Percentiles rank a stretch among this genome's conserved stretches.
Conservation (phyloP, 345 rosid species). For the Microthlaspi erraticum region DNA sequence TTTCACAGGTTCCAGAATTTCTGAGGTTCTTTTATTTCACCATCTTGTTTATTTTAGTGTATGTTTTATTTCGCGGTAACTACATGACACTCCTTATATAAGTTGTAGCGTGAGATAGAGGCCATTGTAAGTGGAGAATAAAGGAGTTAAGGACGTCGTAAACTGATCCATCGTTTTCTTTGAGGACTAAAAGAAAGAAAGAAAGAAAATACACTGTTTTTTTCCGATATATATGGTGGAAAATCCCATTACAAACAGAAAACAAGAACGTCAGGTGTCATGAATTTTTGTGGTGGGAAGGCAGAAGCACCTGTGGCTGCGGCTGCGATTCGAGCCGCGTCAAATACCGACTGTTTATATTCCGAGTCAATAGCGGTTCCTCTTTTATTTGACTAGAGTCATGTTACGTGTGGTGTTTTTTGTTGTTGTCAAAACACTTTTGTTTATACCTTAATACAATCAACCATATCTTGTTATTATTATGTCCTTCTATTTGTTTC, state of each 20-base stretch:
- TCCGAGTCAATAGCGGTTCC: conserved; percentile 18
- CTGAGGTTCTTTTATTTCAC: too few relatives aligned
- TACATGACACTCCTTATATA: background rate
- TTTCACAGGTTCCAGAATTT: too few relatives aligned
- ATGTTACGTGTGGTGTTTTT: background rate
- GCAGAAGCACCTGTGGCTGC: conserved; percentile 16
- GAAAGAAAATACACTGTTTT: background rate
- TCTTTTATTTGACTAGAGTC: conserved; percentile 25
- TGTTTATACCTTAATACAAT: background rate
- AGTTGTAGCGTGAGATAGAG: conserved; percentile 6
- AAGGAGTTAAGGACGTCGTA: background rate
- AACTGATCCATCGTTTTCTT: conserved; percentile 31
- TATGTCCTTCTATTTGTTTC: too few relatives aligned
- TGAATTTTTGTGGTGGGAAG: conserved; percentile 7
- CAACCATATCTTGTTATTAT: too few relatives aligned
- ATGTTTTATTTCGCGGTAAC: background rate
- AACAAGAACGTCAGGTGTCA: background rate
- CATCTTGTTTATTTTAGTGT: background rate
- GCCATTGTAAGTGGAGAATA: conserved; percentile 32
- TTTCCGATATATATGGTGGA: too few relatives aligned
- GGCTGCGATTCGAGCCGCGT: conserved; percentile 22
- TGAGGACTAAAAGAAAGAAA: background rate
- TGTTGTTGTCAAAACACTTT: background rate
- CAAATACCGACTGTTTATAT: conserved; percentile 12
- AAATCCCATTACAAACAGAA: background rate